Evolutionary conservation across 164 flowering plant species (phyloP).

Genomic region (Macadamia tetraphylla): DNA sequence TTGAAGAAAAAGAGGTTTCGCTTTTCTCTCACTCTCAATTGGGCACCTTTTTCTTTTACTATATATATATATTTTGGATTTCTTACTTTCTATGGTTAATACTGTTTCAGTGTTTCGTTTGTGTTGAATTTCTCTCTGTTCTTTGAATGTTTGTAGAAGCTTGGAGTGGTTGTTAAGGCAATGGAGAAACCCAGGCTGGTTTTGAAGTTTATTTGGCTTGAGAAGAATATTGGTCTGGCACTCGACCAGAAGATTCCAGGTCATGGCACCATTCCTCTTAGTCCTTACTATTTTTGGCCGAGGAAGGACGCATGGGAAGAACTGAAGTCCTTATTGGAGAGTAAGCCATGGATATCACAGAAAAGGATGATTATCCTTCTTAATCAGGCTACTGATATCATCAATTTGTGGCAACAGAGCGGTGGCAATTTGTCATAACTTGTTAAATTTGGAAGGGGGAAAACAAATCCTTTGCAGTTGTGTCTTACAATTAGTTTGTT

Average conservation of each 20-base stretch:
- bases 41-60: not conserved
- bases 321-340: constrained; percentile 65
- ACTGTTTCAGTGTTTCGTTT: not conserved
- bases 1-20: constrained; percentile 16
- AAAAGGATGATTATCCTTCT: constrained; percentile 85
- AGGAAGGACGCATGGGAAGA: constrained; percentile 99
- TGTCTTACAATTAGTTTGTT: not conserved
- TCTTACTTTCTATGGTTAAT: not conserved
- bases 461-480: not conserved
- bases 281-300: constrained; percentile 97
- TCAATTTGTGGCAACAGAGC: constrained; percentile 93
- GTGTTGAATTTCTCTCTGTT: not conserved
- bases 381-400: constrained; percentile 93
- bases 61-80: not conserved
- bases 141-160: constrained; percentile 30
- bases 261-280: constrained; percentile 83
- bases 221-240: constrained; percentile 84
- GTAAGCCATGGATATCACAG: constrained; percentile 93
- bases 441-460: not conserved
- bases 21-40: constrained; percentile 1
- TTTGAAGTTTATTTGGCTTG: constrained; percentile 97
- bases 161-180: constrained; percentile 54
- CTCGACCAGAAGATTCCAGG: constrained; percentile 80
- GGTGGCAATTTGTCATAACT: constrained; percentile 51
- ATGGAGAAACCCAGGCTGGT: constrained; percentile 69